Percentiles rank a stretch among this genome's conserved stretches.
Evolutionary conservation across 257 asterid genomes (phyloP).

Genomic region (Leonotis leonurus): DNA sequence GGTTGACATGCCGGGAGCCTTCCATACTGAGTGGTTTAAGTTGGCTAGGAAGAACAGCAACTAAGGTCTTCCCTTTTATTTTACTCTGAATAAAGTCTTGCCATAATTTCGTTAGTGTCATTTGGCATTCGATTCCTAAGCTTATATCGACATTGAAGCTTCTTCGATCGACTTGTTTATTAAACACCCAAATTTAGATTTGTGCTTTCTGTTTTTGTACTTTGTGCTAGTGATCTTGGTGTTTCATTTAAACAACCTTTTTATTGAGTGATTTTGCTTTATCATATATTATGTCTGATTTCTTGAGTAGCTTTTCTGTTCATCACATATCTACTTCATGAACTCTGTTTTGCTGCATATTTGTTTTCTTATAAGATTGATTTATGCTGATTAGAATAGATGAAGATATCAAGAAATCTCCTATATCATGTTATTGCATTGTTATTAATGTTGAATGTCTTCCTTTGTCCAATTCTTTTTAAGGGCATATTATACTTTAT

Average conservation of each 20-base stretch:
- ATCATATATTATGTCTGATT: background rate
- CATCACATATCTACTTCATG: no score
- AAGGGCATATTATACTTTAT: no score
- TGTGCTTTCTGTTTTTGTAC: conserved; percentile 11
- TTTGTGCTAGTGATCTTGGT: background rate
- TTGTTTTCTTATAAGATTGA: no score
- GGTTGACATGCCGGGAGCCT: conserved; percentile 62
- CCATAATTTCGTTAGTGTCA: conserved; percentile 8
- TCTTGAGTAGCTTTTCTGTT: background rate
- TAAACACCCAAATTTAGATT: background rate
- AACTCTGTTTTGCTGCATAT: no score
- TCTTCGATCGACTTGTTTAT: background rate
- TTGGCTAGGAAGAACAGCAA: conserved; percentile 47
- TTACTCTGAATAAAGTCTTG: conserved; percentile 14
- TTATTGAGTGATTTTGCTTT: background rate
- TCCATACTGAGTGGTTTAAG: conserved; percentile 97
- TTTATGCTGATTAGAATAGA: no score
- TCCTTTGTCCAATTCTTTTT: no score
- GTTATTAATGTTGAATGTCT: no score
- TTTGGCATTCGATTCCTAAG: conserved; percentile 1
- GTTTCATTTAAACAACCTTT: no score
- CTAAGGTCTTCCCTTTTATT: conserved; percentile 7
- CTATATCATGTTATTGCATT: no score
- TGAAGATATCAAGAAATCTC: no score
- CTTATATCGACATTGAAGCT: background rate